Conservation (phyloP, 768 basidiomycete species). For the button mushroom (Agaricus bisporus) region DNA sequence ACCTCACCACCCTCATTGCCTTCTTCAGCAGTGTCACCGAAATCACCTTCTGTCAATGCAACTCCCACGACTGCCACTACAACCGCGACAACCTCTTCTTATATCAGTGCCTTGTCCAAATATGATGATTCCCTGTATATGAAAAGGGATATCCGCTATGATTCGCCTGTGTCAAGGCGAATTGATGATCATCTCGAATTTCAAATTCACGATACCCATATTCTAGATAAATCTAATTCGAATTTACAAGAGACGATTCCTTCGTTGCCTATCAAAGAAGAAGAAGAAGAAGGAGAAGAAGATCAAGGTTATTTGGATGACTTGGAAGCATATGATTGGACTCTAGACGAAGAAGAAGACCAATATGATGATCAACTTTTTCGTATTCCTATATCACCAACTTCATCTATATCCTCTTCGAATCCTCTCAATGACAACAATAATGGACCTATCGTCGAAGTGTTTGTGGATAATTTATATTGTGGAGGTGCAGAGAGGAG, state of each 20-base stretch:
- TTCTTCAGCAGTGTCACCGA: background rate
- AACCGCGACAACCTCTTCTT: background rate
- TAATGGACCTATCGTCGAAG: background rate
- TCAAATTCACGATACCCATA: too few species aligned
- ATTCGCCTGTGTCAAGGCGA: background rate
- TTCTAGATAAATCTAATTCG: too few species aligned
- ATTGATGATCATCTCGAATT: background rate
- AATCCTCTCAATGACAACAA: too few species aligned
- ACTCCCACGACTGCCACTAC: conserved; percentile 2
- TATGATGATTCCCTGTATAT: background rate
- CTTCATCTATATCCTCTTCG: background rate
- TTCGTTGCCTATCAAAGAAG: background rate
- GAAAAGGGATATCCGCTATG: background rate
- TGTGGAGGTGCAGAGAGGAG: conserved; percentile 1
- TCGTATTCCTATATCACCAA: background rate
- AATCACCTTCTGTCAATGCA: background rate
- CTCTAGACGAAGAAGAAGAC: background rate
- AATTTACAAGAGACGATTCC: too few species aligned
- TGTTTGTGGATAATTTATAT: conserved; percentile 7
- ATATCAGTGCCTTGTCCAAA: background rate
- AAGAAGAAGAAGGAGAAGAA: background rate
- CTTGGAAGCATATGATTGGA: background rate
- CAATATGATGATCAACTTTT: conserved; percentile 1
- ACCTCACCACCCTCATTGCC: background rate
- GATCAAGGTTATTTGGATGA: background rate